phyloP scores from a whole-genome alignment of 1,284 basidiomycete species.

The Mrakiaceae sp. region DNA sequence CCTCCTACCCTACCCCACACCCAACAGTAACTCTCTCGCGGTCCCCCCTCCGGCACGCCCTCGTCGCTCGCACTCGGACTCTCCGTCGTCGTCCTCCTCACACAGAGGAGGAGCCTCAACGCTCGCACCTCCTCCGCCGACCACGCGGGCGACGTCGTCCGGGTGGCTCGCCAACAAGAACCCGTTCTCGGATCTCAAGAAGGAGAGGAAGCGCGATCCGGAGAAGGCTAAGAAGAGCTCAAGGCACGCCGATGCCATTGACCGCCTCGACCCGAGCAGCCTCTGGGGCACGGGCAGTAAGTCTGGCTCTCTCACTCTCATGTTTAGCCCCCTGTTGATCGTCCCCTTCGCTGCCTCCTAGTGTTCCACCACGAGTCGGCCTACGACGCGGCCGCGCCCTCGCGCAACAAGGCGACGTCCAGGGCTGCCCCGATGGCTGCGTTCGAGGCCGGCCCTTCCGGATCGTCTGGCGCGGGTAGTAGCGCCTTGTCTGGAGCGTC shows the following conservation, averaged over 20 bases:
- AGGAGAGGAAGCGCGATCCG: no score
- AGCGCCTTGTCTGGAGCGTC: background rate
- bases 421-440: constrained; percentile 13
- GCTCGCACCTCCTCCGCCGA: no score
- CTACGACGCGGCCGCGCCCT: constrained; percentile 17
- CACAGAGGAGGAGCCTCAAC: no score
- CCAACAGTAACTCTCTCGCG: no score
- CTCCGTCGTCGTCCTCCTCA: no score
- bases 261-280: constrained; percentile 12
- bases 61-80: no score
- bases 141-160: no score
- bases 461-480: background rate
- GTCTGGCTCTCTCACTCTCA: background rate
- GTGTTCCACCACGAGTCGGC: constrained; percentile 18
- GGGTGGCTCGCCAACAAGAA: no score
- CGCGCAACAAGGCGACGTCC: constrained; percentile 7
- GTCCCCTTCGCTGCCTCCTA: background rate
- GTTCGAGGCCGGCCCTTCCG: background rate
- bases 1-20: no score
- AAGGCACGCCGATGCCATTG: constrained; percentile 15
- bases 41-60: no score
- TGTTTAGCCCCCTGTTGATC: background rate
- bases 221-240: constrained; percentile 4
- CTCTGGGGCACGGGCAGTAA: constrained; percentile 12
- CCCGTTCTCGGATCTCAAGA: no score